These are phyloP conservation scores for Coniella vitis DNA, from an alignment of 2,329 filamentous ascomycete species.

Conservation along the genomic window DNA sequence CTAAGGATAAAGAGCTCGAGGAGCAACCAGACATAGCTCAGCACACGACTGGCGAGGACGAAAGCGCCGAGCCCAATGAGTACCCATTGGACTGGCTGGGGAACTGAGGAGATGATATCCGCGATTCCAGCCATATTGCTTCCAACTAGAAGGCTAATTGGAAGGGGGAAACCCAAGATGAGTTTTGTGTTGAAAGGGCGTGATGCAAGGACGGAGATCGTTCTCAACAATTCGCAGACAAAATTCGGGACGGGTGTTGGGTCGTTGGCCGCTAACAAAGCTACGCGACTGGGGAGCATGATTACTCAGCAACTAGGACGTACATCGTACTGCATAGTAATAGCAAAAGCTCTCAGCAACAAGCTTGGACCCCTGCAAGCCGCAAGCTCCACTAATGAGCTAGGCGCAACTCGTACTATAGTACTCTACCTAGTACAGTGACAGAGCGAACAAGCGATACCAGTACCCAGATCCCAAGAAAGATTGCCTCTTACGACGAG, in stretches of 20 bases:
- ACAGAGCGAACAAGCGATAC: too few relatives aligned
- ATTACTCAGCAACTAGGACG: neutral
- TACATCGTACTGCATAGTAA: too few relatives aligned
- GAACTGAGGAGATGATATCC: constrained; percentile 32
- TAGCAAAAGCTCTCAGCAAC: too few relatives aligned
- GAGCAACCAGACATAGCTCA: constrained; percentile 55
- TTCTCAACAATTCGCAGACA: neutral
- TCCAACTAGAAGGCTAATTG: neutral
- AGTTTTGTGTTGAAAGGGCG: neutral
- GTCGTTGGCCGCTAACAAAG: neutral
- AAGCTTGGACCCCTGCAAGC: too few relatives aligned
- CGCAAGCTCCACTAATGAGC: too few relatives aligned
- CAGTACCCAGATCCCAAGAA: too few relatives aligned
- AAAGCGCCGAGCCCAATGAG: constrained; percentile 52
- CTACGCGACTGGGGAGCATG: neutral
- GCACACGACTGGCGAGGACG: constrained; percentile 47
- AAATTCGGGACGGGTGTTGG: neutral
- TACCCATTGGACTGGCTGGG: constrained; percentile 37
- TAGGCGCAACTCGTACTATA: too few relatives aligned
- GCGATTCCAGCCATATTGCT: constrained; percentile 27
- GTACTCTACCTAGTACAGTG: too few relatives aligned
- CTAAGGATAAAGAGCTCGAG: constrained; percentile 62
- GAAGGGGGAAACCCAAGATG: neutral
- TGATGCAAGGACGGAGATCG: neutral
- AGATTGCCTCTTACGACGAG: too few relatives aligned